Evolutionary conservation across 2,329 filamentous ascomycete genomes (phyloP), one percentile per base, ranked within the genome.

Genomic region (Colletotrichum zoysiae): DNA sequence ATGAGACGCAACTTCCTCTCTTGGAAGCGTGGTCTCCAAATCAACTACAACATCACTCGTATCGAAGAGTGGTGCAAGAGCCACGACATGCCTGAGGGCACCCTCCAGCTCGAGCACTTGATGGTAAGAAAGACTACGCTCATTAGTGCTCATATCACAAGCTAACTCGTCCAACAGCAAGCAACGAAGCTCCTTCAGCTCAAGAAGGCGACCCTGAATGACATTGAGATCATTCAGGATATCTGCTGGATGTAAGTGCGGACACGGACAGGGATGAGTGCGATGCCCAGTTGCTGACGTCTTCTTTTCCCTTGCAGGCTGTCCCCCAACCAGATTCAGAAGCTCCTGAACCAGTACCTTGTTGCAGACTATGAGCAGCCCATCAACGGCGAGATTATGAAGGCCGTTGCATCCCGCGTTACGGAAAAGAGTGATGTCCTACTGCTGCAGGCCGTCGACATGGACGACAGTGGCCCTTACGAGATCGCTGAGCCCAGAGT

Each of bases 1-100:
- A 98, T 99, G 95, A 91, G 96, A 78, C 90, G 96, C 77, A 98
- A 98, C 83, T 99, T 99, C 89, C 89, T 99, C 70, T 98, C 95
- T 0, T 99, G 96, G 96, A 99, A 99, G 87, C 94, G 96, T 82
- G 96, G 96, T 77, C 89, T 99, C 66, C 96, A 99, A 83, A 99
- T 99, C 85, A 99, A 99, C 85, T 99, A 99, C 87, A 99, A 99
- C 85, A 99, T 99, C 82, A 99, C 96, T 33, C 91, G 96, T 70
- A 99, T 99, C 74, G 96, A 99, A 82, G 96, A 99, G 84, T 99
- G 96, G 96, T 99, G 96, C 85, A 99, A 99, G 90, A 97, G 95
- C 79, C 97, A 99, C 81, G 96, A 98, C 77, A 98, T 99, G 95
- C 96, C 96, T 1, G 95, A 99, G 83, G 96, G 96, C 67, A 99